Base-by-base conservation (phyloP, 1,139 yeast genomes). In the Scheffersomyces segobiensis region DNA sequence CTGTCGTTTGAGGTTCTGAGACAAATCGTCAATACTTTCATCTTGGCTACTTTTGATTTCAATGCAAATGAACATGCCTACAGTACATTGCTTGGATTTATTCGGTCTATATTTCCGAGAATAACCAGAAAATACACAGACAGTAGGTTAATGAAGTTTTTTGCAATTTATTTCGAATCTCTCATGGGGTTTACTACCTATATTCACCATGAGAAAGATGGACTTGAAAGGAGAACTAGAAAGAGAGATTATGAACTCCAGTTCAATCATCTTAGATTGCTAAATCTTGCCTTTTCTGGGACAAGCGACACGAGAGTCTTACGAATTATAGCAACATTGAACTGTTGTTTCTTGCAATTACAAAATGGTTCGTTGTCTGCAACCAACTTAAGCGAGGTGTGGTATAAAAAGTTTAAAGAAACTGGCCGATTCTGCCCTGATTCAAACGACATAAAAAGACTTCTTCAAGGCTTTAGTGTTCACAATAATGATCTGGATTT, bases 31-130 rank as follows among this genome's bases (percentile, higher is more conserved):
- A 32, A 32, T 5, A 18, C 57, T 22, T 63, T 65, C 51, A 53
- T 65, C 12, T 56, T 61, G 26, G 57, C 57, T 0, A 26, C 62
- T 32, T 52, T 59, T 52, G 68, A 65, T 48, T 63, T 61, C 58
- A 60, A 62, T 49, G 56, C 57, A 24, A 62, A 61, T 53, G 57
- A 62, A 46, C 21, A 54, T 50, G 59, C 59, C 18, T 55, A 49
- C 10, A 48, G 50, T 19, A 58, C 57, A 6, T 57, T 63, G 52
- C 51, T 54, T 8, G 55, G 48, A 17, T 59, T 63, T 49, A 53
- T 62, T 12, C 51, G 39, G 10, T 51, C 58, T 14, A 61, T 63
- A 24, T 60, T 64, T 42, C 66, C 65, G 14, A 18, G 49, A n/a
- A 21, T 22, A 3, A 46, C 20, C 7, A 22, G 21, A 5, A 17